Conservation (phyloP, 225 moss, liverwort and hornwort genomes). For the Sphagnum tenellum region DNA sequence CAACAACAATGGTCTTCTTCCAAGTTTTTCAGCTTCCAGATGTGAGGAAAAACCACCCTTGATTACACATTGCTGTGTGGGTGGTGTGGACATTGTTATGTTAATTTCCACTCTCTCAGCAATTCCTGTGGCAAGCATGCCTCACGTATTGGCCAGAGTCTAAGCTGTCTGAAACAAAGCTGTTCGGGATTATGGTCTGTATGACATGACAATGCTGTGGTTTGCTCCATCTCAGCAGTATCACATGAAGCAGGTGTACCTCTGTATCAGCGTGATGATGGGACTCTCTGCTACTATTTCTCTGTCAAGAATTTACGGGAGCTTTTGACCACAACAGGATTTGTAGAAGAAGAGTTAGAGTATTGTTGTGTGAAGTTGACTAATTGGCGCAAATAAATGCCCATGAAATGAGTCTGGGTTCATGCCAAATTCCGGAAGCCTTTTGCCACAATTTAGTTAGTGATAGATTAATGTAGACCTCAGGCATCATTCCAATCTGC, state of each 20-base stretch:
- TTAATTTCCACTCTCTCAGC: slow-evolving; percentile 88
- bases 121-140: slow-evolving; percentile 58
- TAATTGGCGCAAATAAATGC: slow-evolving; percentile 53
- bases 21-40: too few relatives aligned
- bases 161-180: slow-evolving; percentile 46
- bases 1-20: too few relatives aligned
- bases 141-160: slow-evolving; percentile 46
- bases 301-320: slow-evolving; percentile 39
- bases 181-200: slow-evolving; percentile 86
- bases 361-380: slow-evolving; percentile 73
- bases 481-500: too few relatives aligned
- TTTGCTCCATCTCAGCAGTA: slow-evolving; percentile 52
- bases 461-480: too few relatives aligned
- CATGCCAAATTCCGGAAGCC: slow-evolving; percentile 73
- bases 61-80: slow-evolving; percentile 25
- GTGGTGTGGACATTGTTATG: slow-evolving; percentile 61
- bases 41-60: neutral
- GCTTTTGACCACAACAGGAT: slow-evolving; percentile 39
- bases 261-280: slow-evolving; percentile 63
- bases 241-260: slow-evolving; percentile 8
- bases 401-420: slow-evolving; percentile 93
- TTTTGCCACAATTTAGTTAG: too few relatives aligned
- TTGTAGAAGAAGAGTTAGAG: slow-evolving; percentile 65
- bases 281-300: slow-evolving; percentile 78
- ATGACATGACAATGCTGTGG: slow-evolving; percentile 90